These are phyloP conservation scores for Wickerhamiella allomyrinae DNA, from an alignment of 805 yeast genomes.

Conservation along the genomic window DNA sequence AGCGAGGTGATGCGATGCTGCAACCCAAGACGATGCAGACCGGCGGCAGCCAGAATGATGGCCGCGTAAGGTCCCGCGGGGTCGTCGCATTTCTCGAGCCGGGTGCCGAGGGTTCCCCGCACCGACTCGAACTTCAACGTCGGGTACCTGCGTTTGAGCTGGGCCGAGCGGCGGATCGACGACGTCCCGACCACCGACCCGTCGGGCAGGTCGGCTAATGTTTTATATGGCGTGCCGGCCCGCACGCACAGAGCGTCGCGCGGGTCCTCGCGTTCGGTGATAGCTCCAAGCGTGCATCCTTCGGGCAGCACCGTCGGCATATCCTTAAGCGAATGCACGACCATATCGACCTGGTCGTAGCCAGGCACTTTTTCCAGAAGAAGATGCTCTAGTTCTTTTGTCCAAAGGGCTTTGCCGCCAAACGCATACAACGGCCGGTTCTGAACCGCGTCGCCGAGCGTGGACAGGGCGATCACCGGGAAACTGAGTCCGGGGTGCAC, in stretches of 20 bases:
- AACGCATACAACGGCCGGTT: conserved; percentile 79
- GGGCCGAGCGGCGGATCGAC: conserved; percentile 87
- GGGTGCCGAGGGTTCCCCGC: conserved; percentile 73
- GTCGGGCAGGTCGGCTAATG: conserved; percentile 60
- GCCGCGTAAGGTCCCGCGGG: conserved; percentile 50
- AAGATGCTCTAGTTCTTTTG: conserved; percentile 78
- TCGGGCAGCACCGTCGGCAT: conserved; percentile 81
- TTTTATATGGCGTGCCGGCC: conserved; percentile 43
- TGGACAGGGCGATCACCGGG: conserved; percentile 63
- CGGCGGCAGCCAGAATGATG: conserved; percentile 84
- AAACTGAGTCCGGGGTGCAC: conserved; percentile 54
- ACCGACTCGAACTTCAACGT: conserved; percentile 65
- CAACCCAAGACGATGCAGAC: conserved; percentile 59
- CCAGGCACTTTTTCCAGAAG: conserved; percentile 46
- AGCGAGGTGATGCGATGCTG: conserved; percentile 61
- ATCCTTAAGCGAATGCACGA: conserved; percentile 90
- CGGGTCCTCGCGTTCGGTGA: conserved; percentile 79
- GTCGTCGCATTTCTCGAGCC: conserved; percentile 68
- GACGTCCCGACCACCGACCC: conserved; percentile 91
- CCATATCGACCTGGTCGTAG: conserved; percentile 61
- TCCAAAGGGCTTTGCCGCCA: conserved; percentile 95
- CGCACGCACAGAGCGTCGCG: conserved; percentile 82
- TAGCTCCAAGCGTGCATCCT: conserved; percentile 79
- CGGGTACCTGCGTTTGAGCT: conserved; percentile 66
- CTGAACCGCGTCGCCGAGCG: conserved; percentile 83